Evolutionary conservation across 352 stramenopile species (phyloP).

Genomic region (Globisporangium splendens): DNA sequence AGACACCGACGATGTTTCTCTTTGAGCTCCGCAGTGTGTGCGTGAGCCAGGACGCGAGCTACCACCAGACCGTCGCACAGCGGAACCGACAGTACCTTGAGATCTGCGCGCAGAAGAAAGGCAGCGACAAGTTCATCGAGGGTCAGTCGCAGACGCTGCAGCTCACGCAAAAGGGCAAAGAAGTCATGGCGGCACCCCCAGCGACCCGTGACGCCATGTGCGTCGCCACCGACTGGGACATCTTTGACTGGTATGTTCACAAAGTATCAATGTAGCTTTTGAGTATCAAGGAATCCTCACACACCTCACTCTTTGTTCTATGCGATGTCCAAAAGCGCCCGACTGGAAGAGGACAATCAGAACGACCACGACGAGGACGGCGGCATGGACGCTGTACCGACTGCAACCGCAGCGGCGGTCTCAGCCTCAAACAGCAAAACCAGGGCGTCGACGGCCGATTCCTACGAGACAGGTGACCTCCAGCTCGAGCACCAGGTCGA

Average conservation of each 20-base stretch:
- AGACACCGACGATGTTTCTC: conserved; percentile 63
- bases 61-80: conserved; percentile 30
- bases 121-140: conserved; percentile 73
- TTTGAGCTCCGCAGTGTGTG: conserved; percentile 68
- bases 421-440: conserved; percentile 4
- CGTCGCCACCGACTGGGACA: conserved; percentile 83
- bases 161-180: conserved; percentile 75
- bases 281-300: no score
- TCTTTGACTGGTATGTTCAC: conserved; percentile 61
- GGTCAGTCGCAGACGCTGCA: conserved; percentile 67
- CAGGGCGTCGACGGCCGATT: conserved; percentile 11
- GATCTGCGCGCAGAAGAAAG: conserved; percentile 67
- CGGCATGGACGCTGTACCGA: conserved; percentile 8
- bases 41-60: conserved; percentile 49
- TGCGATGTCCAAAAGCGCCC: conserved; percentile 5
- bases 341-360: conserved; percentile 32
- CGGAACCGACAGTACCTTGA: conserved; percentile 71
- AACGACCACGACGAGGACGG: conserved; percentile 31
- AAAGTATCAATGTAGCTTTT: no score
- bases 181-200: conserved; percentile 77
- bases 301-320: not conserved
- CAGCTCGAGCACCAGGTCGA: conserved; percentile 69
- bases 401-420: not conserved
- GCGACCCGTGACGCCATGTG: conserved; percentile 70
- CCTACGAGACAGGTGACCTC: conserved; percentile 38